phyloP scores from a whole-genome alignment of 2,329 filamentous ascomycete genomes.

The Chalara sp. region DNA sequence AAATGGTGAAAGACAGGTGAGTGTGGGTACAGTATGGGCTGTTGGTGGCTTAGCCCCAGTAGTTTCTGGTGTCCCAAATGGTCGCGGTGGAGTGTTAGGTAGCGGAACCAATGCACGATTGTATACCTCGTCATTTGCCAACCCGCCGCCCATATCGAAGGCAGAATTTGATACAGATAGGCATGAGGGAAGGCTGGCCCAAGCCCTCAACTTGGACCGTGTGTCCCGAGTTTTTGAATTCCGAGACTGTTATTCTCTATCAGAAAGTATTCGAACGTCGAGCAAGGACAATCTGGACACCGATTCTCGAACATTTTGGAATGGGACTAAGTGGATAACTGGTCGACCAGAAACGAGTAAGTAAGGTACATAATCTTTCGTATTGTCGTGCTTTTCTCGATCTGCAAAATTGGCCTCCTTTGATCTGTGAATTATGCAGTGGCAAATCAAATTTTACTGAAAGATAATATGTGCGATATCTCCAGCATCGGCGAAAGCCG shows the following conservation, averaged over 20 bases:
- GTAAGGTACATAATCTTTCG: too few species aligned
- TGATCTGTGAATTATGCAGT: too few species aligned
- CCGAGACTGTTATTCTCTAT: constrained; percentile 20
- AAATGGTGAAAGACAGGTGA: constrained; percentile 33
- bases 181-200: constrained; percentile 68
- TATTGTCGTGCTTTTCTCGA: too few species aligned
- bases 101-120: constrained; percentile 67
- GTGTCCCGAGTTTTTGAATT: constrained; percentile 59
- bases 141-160: constrained; percentile 35
- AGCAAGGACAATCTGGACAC: constrained; percentile 13
- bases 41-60: constrained; percentile 64
- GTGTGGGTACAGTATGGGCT: constrained; percentile 67
- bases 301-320: constrained; percentile 29
- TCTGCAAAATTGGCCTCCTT: too few species aligned
- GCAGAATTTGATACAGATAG: constrained; percentile 52
- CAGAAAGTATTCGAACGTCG: constrained; percentile 19
- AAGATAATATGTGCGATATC: too few species aligned
- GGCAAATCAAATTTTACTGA: too few species aligned
- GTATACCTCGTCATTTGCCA: constrained; percentile 45
- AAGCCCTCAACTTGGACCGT: constrained; percentile 74
- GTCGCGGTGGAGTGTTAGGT: constrained; percentile 55
- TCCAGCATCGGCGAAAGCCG: too few species aligned
- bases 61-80: constrained; percentile 50
- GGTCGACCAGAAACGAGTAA: constrained; percentile 7
- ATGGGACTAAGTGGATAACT: constrained; percentile 23